phyloP scores from a whole-genome alignment of 768 basidiomycete genomes.

The Sporobolomyces phaffii region DNA sequence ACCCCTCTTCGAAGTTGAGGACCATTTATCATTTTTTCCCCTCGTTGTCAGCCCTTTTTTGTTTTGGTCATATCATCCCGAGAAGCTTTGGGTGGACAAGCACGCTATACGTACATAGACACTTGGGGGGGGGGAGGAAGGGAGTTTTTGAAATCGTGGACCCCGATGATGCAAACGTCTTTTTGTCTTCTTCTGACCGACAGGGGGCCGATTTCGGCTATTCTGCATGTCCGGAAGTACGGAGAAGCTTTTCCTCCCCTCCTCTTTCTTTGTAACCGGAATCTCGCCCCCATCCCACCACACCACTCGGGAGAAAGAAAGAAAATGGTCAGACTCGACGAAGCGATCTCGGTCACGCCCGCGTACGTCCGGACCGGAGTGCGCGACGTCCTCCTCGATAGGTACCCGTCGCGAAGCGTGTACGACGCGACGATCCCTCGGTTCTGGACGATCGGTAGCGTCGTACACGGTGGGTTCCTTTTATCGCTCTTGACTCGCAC shows the following conservation, averaged over 20 bases:
- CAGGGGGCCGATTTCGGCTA: no score
- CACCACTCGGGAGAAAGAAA: neutral
- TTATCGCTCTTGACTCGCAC: conserved; percentile 11
- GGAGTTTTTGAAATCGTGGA: no score
- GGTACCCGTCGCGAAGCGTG: neutral
- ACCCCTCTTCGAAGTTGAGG: neutral
- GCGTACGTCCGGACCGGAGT: neutral
- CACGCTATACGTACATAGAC: no score
- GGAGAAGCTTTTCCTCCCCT: neutral
- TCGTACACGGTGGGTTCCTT: conserved; percentile 27
- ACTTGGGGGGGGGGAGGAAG: no score
- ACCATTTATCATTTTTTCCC: no score
- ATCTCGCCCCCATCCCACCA: neutral
- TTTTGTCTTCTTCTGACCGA: no score
- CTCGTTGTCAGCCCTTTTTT: no score
- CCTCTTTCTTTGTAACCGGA: neutral
- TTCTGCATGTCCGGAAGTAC: no score
- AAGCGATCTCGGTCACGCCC: neutral
- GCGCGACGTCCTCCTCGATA: neutral
- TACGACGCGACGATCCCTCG: neutral
- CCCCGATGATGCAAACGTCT: no score
- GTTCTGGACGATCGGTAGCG: conserved; percentile 13
- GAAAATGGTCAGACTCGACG: conserved; percentile 10
- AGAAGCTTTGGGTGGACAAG: no score
- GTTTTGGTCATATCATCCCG: no score